These are phyloP conservation scores for Pleoardoris graminearum DNA, from an alignment of 2,329 filamentous ascomycete genomes.

Conservation along the genomic window DNA sequence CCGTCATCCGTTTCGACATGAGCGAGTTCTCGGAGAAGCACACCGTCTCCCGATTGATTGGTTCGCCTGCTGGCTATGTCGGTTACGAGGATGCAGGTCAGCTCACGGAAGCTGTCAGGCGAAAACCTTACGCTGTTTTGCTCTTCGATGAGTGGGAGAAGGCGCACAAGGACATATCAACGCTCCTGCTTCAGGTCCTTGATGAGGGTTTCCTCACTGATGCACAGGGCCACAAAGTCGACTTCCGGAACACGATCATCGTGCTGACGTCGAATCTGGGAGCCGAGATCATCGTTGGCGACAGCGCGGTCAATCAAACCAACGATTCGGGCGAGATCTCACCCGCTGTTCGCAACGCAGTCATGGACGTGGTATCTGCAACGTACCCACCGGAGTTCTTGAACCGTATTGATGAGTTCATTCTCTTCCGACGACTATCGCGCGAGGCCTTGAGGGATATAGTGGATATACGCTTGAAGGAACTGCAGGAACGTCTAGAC, in stretches of 20 bases:
- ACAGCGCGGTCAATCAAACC: conserved; percentile 66
- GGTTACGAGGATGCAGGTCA: conserved; percentile 97
- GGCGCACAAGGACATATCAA: conserved; percentile 91
- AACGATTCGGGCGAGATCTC: conserved; percentile 67
- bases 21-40: conserved; percentile 97
- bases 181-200: conserved; percentile 87
- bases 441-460: conserved; percentile 81
- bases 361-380: conserved; percentile 82
- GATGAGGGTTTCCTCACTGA: conserved; percentile 97
- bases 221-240: conserved; percentile 92
- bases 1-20: conserved; percentile 96
- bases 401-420: conserved; percentile 95
- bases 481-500: conserved; percentile 80
- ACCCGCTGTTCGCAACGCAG: conserved; percentile 71
- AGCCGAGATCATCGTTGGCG: conserved; percentile 83
- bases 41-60: conserved; percentile 89
- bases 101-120: conserved; percentile 88
- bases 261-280: conserved; percentile 95
- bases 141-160: conserved; percentile 99
- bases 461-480: conserved; percentile 85
- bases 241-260: conserved; percentile 95
- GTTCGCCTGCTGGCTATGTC: conserved; percentile 90
- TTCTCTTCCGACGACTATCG: conserved; percentile 88
- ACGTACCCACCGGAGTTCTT: conserved; percentile 89
- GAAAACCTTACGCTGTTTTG: conserved; percentile 93